A percentile compares a stretch with the other conserved stretches of the same genome.
Evolutionary conservation across 768 basidiomycete species (phyloP).

Genomic region (Kockovaella imperatae): DNA sequence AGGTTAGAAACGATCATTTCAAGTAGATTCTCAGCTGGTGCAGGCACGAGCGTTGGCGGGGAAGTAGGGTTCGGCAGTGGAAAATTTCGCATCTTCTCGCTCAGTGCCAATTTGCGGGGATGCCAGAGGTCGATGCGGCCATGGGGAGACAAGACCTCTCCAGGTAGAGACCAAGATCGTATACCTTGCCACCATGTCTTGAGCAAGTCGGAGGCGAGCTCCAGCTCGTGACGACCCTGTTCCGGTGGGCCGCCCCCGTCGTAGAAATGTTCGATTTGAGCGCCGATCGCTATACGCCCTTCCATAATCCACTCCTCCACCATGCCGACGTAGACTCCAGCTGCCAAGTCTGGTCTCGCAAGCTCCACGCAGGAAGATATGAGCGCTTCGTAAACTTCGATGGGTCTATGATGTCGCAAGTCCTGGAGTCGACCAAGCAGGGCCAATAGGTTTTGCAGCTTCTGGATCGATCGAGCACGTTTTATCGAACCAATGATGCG

Average conservation of each 20-base stretch:
- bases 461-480: too few species aligned
- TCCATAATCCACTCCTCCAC: conserved; percentile 46
- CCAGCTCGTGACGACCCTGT: conserved; percentile 4
- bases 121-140: conserved; percentile 41
- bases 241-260: conserved; percentile 34
- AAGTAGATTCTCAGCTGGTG: conserved; percentile 22
- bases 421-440: conserved; percentile 16
- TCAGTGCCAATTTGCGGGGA: conserved; percentile 29
- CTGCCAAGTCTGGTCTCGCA: conserved; percentile 29
- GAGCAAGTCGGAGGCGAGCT: background rate
- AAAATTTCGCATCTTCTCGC: conserved; percentile 38
- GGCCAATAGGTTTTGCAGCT: too few species aligned
- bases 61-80: conserved; percentile 38
- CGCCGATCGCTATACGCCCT: conserved; percentile 39
- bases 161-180: conserved; percentile 37
- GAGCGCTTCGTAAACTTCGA: conserved; percentile 21
- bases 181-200: conserved; percentile 41
- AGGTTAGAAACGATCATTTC: conserved; percentile 23
- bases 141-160: conserved; percentile 36
- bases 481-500: too few species aligned
- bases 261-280: conserved; percentile 26
- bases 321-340: conserved; percentile 40
- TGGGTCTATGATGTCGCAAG: conserved; percentile 21
- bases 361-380: conserved; percentile 24
- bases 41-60: conserved; percentile 35